A percentile compares a stretch with the other conserved stretches of the same genome.
These are phyloP conservation scores for Globisporangium emineosum DNA, from an alignment of 352 stramenopile species.

Conservation along the genomic window DNA sequence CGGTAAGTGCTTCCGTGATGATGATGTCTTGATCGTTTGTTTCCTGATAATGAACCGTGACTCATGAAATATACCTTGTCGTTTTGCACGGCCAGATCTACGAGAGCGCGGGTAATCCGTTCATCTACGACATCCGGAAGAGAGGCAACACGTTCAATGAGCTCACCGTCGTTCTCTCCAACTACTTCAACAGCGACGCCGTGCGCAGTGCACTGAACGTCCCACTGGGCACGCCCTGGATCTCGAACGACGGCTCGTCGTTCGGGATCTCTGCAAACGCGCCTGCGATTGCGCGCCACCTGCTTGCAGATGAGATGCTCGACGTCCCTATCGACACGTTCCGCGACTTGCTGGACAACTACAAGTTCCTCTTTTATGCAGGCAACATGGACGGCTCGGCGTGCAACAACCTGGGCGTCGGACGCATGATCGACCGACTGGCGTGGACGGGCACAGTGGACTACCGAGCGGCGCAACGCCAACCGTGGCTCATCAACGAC, in stretches of 20 bases:
- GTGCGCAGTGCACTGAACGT: slow-evolving; percentile 89
- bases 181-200: slow-evolving; percentile 81
- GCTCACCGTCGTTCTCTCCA: slow-evolving; percentile 45
- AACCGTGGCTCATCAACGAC: slow-evolving; percentile 60
- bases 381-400: slow-evolving; percentile 83
- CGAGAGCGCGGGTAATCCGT: slow-evolving; percentile 67
- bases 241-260: slow-evolving; percentile 54
- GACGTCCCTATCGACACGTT: slow-evolving; percentile 77
- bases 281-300: slow-evolving; percentile 62
- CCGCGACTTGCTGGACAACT: slow-evolving; percentile 75
- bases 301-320: slow-evolving; percentile 73
- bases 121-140: slow-evolving; percentile 84
- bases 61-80: neutral
- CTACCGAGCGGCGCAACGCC: slow-evolving; percentile 56
- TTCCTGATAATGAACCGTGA: neutral
- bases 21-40: neutral
- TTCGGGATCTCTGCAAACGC: slow-evolving; percentile 53
- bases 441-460: slow-evolving; percentile 64
- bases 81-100: slow-evolving; percentile 44
- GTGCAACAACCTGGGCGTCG: slow-evolving; percentile 78
- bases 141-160: slow-evolving; percentile 51
- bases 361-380: slow-evolving; percentile 83
- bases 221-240: slow-evolving; percentile 53
- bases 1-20: slow-evolving; percentile 20
- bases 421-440: slow-evolving; percentile 76